Evolutionary conservation across 352 stramenopile species (phyloP).

Genomic region (Globisporangium takayamanum): DNA sequence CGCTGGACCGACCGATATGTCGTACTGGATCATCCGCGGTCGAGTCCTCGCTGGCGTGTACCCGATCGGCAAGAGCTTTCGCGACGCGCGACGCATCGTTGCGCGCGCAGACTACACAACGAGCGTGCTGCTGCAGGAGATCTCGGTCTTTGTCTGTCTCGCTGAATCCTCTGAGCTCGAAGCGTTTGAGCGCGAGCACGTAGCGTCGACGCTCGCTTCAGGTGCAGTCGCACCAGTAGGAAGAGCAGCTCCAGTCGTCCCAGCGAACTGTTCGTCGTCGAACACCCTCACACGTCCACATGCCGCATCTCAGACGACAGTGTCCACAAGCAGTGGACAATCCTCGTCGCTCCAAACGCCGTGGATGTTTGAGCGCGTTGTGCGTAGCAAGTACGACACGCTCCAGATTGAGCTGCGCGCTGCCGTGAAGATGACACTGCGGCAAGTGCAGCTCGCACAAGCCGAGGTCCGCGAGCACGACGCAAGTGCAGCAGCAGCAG

Average conservation of each 20-base stretch:
- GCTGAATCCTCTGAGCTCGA: slow-evolving; percentile 33
- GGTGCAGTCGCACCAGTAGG: background rate
- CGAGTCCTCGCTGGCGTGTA: slow-evolving; percentile 53
- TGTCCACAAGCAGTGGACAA: background rate
- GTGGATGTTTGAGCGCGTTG: slow-evolving; percentile 47
- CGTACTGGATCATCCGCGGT: slow-evolving; percentile 62
- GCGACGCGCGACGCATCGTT: slow-evolving; percentile 34
- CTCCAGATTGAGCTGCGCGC: slow-evolving; percentile 30
- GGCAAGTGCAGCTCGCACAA: slow-evolving; percentile 37
- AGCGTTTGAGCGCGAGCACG: slow-evolving; percentile 8
- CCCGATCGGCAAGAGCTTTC: slow-evolving; percentile 39
- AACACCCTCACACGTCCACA: background rate
- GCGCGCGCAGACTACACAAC: slow-evolving; percentile 46
- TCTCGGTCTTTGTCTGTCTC: slow-evolving; percentile 67
- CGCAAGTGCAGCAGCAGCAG: background rate
- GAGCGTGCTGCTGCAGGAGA: slow-evolving; percentile 53
- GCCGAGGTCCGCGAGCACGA: slow-evolving; percentile 19
- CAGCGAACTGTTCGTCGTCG: background rate
- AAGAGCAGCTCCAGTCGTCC: no score
- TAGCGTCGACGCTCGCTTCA: background rate
- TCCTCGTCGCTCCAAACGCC: slow-evolving; percentile 6
- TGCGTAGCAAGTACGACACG: slow-evolving; percentile 39
- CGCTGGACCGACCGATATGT: slow-evolving; percentile 52
- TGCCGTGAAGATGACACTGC: slow-evolving; percentile 30
- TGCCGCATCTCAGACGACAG: background rate